A percentile compares a stretch with the other conserved stretches of the same genome.
Evolutionary conservation across 179 eudicot species (phyloP).

Genomic region (Monotropa hypopitys): DNA sequence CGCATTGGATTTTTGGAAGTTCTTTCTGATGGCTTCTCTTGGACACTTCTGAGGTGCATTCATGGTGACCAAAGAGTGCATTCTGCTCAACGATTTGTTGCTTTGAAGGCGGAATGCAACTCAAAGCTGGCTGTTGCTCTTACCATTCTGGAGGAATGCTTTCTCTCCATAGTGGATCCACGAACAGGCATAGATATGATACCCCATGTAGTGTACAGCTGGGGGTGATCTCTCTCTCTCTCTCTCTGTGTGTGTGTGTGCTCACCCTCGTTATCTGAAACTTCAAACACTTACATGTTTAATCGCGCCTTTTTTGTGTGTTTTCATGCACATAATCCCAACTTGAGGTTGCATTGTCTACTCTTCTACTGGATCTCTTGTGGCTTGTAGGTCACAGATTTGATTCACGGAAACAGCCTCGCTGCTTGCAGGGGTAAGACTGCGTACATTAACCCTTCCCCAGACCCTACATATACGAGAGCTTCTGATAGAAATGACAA

Average conservation of each 20-base stretch:
- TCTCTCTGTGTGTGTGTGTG: no score
- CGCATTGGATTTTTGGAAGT: conserved; percentile 21
- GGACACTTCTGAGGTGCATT: conserved; percentile 78
- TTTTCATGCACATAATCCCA: not conserved
- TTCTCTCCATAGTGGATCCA: conserved; percentile 84
- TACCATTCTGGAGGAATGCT: conserved; percentile 95
- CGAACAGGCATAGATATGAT: conserved; percentile 92
- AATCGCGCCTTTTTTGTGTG: not conserved
- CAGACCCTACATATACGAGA: no score
- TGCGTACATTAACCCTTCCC: no score
- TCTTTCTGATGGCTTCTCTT: conserved; percentile 53
- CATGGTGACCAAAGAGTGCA: conserved; percentile 69
- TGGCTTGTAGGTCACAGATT: no score
- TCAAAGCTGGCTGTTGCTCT: conserved; percentile 90
- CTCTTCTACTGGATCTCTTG: not conserved
- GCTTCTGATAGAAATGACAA: no score
- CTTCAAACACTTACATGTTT: not conserved
- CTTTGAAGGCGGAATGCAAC: conserved; percentile 89
- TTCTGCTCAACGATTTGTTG: conserved; percentile 56
- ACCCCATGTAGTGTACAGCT: conserved; percentile 81
- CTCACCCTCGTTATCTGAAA: not conserved
- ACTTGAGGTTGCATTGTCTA: not conserved
- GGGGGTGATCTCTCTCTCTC: conserved; percentile 44
- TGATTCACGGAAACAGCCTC: no score
- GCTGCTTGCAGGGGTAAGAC: no score